Evolutionary conservation across 1,139 yeast species (phyloP).

Genomic region (Yamadazyma diospyri): DNA sequence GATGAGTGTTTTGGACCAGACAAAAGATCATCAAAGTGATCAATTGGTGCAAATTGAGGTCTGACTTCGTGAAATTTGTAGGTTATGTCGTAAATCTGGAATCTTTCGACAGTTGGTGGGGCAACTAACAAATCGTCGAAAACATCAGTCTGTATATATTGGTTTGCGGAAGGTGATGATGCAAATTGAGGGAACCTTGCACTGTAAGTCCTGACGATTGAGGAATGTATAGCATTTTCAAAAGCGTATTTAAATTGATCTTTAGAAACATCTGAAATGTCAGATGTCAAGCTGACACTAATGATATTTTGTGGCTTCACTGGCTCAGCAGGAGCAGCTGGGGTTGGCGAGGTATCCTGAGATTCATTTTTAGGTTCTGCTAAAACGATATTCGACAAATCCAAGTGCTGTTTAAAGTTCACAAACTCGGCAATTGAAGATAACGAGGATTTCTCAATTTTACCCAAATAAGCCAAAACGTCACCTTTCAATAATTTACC

Average conservation of each 20-base stretch:
- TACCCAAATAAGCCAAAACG: conserved; percentile 78
- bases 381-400: conserved; percentile 66
- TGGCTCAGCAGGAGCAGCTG: conserved; percentile 8
- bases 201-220: conserved; percentile 38
- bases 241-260: conserved; percentile 29
- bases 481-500: conserved; percentile 91
- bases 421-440: conserved; percentile 53
- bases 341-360: conserved; percentile 5
- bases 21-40: conserved; percentile 43
- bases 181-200: conserved; percentile 43
- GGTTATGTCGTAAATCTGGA: conserved; percentile 38
- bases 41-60: conserved; percentile 15
- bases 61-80: conserved; percentile 23
- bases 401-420: conserved; percentile 61
- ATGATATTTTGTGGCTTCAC: conserved; percentile 29
- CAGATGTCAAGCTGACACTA: conserved; percentile 23
- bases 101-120: conserved; percentile 55
- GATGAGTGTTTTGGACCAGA: conserved; percentile 20
- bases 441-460: conserved; percentile 48
- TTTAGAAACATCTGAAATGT: conserved; percentile 25
- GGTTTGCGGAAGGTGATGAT: conserved; percentile 38
- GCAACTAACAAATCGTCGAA: conserved; percentile 66
- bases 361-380: conserved; percentile 31
- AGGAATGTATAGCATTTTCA: conserved; percentile 28
- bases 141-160: conserved; percentile 40